phyloP scores from a whole-genome alignment of 2,329 filamentous ascomycete species.

The Diplocarpon rosae region DNA sequence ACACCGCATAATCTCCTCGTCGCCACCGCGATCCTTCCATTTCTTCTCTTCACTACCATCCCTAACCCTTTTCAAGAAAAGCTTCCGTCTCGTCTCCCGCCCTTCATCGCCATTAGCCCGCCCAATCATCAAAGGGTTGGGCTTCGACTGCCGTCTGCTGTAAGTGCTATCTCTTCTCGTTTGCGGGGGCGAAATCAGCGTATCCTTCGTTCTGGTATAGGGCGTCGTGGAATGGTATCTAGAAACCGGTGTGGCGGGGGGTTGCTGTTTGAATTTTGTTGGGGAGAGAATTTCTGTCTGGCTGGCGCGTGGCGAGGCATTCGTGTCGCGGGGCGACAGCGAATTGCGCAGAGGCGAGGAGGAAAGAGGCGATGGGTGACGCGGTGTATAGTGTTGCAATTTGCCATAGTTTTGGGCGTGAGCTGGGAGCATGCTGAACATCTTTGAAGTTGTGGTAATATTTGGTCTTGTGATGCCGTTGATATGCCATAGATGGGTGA shows the following conservation, averaged over 20 bases:
- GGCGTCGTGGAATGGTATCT: not conserved
- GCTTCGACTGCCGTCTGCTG: constrained; percentile 40
- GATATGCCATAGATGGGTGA: not conserved
- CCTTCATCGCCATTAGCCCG: constrained; percentile 37
- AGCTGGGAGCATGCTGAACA: constrained; percentile 22
- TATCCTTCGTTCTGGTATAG: constrained; percentile 1
- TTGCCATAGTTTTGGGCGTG: constrained; percentile 8
- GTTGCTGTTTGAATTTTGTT: constrained; percentile 3
- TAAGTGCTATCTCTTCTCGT: constrained; percentile 11
- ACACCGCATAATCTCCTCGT: constrained; percentile 40
- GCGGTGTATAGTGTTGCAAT: constrained; percentile 27
- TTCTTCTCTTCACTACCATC: constrained; percentile 47
- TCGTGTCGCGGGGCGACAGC: constrained; percentile 34
- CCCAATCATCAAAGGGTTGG: constrained; percentile 50
- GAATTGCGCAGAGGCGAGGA: constrained; percentile 46
- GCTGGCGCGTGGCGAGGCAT: constrained; percentile 31
- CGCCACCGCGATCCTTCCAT: constrained; percentile 43
- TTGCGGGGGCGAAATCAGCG: constrained; percentile 8
- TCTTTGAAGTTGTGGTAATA: constrained; percentile 10
- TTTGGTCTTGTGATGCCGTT: constrained; percentile 1
- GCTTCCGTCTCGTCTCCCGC: constrained; percentile 51
- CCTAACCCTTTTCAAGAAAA: constrained; percentile 59
- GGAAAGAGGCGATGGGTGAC: constrained; percentile 44
- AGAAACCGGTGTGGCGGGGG: not conserved
- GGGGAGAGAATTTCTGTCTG: constrained; percentile 23